phyloP scores from a whole-genome alignment of 192 early-diverging fungal genomes.

The Mortierella claussenii region DNA sequence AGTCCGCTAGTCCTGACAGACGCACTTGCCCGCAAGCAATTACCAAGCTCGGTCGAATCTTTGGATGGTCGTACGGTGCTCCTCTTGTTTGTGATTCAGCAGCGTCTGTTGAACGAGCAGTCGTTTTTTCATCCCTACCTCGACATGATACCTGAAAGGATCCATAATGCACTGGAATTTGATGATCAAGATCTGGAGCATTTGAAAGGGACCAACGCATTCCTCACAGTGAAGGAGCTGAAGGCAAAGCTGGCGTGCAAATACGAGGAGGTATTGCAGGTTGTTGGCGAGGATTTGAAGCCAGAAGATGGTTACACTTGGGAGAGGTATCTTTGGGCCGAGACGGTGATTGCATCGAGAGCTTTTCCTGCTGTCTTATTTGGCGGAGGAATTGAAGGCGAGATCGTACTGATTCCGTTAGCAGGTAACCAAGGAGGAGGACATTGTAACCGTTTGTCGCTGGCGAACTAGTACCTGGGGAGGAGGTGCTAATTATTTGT shows the following conservation, averaged over 20 bases:
- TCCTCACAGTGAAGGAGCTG: conserved; percentile 56
- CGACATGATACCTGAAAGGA: conserved; percentile 61
- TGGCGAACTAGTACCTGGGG: too few relatives aligned
- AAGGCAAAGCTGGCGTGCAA: conserved; percentile 37
- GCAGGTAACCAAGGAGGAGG: too few relatives aligned
- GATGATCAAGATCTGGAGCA: conserved; percentile 56
- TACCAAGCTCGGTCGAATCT: conserved; percentile 18
- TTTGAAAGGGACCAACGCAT: conserved; percentile 66
- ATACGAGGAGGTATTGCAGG: conserved; percentile 40
- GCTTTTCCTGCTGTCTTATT: conserved; percentile 68
- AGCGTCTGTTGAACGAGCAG: conserved; percentile 22
- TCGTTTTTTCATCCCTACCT: conserved; percentile 74
- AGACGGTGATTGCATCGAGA: conserved; percentile 64
- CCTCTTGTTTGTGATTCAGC: conserved; percentile 61
- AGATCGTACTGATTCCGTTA: conserved; percentile 66
- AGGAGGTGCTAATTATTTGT: too few relatives aligned
- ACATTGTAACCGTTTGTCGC: too few relatives aligned
- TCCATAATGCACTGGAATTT: conserved; percentile 68
- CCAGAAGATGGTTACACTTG: conserved; percentile 32
- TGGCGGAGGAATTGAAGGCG: conserved; percentile 38
- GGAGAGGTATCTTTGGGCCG: conserved; percentile 70
- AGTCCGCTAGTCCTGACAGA: conserved; percentile 56
- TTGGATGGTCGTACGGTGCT: conserved; percentile 56
- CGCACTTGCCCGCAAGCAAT: conserved; percentile 16
- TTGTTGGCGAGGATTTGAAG: conserved; percentile 28